phyloP scores from a whole-genome alignment of 2,329 filamentous ascomycete species.

The Stemphylium vesicarium region DNA sequence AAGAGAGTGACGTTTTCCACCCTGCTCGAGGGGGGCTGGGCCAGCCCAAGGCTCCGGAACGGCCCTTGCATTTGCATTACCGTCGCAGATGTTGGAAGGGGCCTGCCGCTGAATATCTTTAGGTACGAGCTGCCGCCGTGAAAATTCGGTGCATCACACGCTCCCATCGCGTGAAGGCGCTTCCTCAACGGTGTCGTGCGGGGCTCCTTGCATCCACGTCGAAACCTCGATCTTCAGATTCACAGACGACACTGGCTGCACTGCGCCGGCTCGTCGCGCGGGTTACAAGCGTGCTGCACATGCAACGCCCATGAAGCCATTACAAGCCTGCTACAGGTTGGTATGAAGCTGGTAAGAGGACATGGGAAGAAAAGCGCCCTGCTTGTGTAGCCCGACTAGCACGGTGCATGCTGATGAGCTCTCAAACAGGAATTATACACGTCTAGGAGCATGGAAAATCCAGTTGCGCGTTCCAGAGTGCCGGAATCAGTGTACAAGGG shows the following conservation, averaged over 20 bases:
- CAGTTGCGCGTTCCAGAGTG: conserved; percentile 17
- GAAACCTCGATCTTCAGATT: conserved; percentile 14
- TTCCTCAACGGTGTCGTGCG: conserved; percentile 17
- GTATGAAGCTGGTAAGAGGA: conserved; percentile 22
- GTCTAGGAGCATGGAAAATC: conserved; percentile 18
- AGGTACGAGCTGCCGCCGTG: conserved; percentile 14
- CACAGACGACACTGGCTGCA: conserved; percentile 29
- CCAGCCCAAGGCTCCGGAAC: conserved; percentile 18
- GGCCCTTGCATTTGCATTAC: conserved; percentile 37
- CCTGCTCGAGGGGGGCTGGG: conserved; percentile 14
- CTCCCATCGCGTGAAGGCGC: conserved; percentile 20
- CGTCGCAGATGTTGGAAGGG: conserved; percentile 18
- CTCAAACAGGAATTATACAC: conserved; percentile 37
- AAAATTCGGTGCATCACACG: conserved; percentile 22
- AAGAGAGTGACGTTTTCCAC: conserved; percentile 23
- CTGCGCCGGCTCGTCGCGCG: conserved; percentile 28
- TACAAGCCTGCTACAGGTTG: conserved; percentile 27
- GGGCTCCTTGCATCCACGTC: conserved; percentile 20
- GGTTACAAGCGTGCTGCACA: conserved; percentile 35
- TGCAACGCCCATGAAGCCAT: conserved; percentile 26
- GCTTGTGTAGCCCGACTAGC: conserved; percentile 42
- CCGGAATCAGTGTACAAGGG: conserved; percentile 14
- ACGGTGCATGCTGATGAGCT: conserved; percentile 38
- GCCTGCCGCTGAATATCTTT: neutral
- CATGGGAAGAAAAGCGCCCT: conserved; percentile 32